Base-by-base conservation (phyloP, 108 stramenopile species). In the Pseudonitzschia delicatissima region DNA sequence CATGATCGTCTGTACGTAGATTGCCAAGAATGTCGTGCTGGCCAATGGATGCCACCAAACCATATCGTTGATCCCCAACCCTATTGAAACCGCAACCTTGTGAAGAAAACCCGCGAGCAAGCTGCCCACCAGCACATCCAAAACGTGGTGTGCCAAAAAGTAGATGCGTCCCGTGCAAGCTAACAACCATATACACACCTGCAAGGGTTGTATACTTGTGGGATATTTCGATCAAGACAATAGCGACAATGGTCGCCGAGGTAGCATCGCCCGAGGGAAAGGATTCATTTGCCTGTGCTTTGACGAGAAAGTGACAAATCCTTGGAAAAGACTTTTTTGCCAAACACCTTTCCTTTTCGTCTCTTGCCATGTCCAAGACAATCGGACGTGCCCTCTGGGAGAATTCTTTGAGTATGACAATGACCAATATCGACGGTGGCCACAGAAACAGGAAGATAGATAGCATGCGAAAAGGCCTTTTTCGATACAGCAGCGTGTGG, bases 191-290 rank as follows among this genome's bases (percentile, higher is more conserved):
- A 71, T 40, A n/a, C 12, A 36, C n/a, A 27, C 39, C 6, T 8
- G 45, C 60, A 18, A 51, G 6, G 20, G 31, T 34, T 3, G 17
- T 52, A 21, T 48, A 18, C 12, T 36, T 18, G 17, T 27, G 52
- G 3, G 34, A 45, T 0, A 21, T 44, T 2, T 59, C n/a, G 1
- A 18, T n/a, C 4, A 62, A 8, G 50, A 26, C 20, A 37, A 71
- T 28, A n/a, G 49, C 69, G 28, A 62, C 62, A 23, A 61, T 61
- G 39, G 48, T 39, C 5, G 50, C 69, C 3, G 57, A 57, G 7
- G 62, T 39, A 15, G 40, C 69, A 51, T 71, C 69, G 23, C 69
- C 69, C 29, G 69, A 71, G 5, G 69, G 69, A 35, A 71, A 63
- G 51, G 57, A 59, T 29, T 28, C 69, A 12, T 62, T 40, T 5